phyloP scores from a whole-genome alignment of 495 filamentous ascomycete species.

The Hypomontagnella monticulosa region DNA sequence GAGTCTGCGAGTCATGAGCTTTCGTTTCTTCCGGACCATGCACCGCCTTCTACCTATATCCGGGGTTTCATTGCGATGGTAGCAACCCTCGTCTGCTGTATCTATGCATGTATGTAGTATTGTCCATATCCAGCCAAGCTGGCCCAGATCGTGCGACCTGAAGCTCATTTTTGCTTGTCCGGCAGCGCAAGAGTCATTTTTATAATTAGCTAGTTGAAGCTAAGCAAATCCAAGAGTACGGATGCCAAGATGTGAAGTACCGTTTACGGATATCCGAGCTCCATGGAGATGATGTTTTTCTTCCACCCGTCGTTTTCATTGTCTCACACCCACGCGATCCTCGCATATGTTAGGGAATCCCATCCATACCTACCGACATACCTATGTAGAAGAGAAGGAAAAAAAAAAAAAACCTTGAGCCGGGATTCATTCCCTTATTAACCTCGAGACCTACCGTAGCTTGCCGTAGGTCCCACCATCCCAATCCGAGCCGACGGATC shows the following conservation, averaged over 20 bases:
- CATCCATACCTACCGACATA: constrained; percentile 1
- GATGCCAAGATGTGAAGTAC: constrained; percentile 33
- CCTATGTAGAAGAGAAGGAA: too few relatives aligned
- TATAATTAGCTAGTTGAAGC: constrained; percentile 32
- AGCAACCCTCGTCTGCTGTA: not conserved
- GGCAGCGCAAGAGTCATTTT: constrained; percentile 24
- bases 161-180: constrained; percentile 13
- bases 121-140: constrained; percentile 27
- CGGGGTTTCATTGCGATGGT: constrained; percentile 36
- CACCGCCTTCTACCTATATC: constrained; percentile 37
- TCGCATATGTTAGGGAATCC: constrained; percentile 5
- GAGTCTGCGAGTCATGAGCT: constrained; percentile 37
- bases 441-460: constrained; percentile 25
- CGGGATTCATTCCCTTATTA: constrained; percentile 26
- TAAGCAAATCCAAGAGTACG: constrained; percentile 35
- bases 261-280: constrained; percentile 39
- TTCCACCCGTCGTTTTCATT: constrained; percentile 10
- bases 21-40: constrained; percentile 28
- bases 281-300: not conserved
- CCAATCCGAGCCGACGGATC: constrained; percentile 38
- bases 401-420: constrained; percentile 20
- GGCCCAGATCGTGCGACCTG: constrained; percentile 30
- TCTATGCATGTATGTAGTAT: constrained; percentile 23
- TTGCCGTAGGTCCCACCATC: constrained; percentile 32
- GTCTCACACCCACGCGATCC: constrained; percentile 26